Evolutionary conservation across 2,329 filamentous ascomycete species (phyloP).

Genomic region (Xylariaceae sp.): DNA sequence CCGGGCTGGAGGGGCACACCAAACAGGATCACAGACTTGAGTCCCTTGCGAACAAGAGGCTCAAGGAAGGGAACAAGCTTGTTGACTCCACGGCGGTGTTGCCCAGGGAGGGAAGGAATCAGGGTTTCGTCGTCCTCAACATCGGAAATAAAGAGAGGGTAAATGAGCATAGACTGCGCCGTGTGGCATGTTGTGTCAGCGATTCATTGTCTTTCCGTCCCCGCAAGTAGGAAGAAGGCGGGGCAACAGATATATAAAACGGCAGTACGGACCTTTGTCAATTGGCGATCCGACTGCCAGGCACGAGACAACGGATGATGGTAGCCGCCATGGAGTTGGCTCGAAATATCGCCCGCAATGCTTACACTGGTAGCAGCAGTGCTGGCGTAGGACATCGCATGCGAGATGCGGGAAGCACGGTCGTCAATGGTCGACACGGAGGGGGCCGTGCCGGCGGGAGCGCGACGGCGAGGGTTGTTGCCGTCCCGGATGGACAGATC

Average conservation of each 20-base stretch:
- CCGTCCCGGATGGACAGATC: conserved; percentile 57
- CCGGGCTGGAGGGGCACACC: conserved; percentile 79
- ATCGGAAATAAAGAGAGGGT: conserved; percentile 94
- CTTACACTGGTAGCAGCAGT: conserved; percentile 63
- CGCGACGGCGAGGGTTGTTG: conserved; percentile 41
- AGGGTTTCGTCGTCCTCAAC: conserved; percentile 85
- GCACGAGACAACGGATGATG: conserved; percentile 71
- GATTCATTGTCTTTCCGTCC: not conserved
- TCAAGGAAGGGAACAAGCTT: conserved; percentile 78
- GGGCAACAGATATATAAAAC: not conserved
- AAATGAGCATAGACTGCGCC: conserved; percentile 90
- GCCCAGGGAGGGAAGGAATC: conserved; percentile 86
- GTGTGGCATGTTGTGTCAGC: conserved; percentile 13
- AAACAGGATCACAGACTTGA: conserved; percentile 91
- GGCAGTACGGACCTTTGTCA: conserved; percentile 65
- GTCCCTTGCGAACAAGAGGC: conserved; percentile 81
- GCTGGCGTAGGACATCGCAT: conserved; percentile 61
- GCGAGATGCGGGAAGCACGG: conserved; percentile 55
- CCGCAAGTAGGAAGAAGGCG: not conserved
- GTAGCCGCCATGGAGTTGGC: conserved; percentile 78
- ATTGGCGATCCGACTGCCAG: conserved; percentile 79
- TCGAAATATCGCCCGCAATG: conserved; percentile 70
- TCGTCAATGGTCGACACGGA: conserved; percentile 54
- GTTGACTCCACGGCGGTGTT: conserved; percentile 83
- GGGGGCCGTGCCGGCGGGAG: conserved; percentile 39